Conservation (phyloP, 2,329 filamentous ascomycete genomes). For the Metarhizium album region DNA sequence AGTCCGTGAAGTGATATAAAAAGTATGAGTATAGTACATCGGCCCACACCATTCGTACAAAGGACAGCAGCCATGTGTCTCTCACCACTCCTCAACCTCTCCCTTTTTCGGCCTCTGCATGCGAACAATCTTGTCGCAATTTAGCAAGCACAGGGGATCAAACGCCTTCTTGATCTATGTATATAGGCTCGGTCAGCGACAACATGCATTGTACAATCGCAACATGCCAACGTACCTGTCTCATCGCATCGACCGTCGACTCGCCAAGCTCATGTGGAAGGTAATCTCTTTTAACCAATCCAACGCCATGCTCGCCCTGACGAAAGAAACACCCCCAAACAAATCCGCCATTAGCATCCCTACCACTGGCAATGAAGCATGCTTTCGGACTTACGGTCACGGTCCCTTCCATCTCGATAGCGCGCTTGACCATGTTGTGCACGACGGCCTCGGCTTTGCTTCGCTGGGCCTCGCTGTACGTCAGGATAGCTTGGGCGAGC, state of each 20-base stretch:
- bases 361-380: background rate
- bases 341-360: background rate
- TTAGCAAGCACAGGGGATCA: constrained; percentile 61
- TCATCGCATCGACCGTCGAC: constrained; percentile 69
- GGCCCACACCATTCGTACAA: background rate
- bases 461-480: constrained; percentile 57
- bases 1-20: background rate
- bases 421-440: constrained; percentile 76
- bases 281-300: constrained; percentile 76
- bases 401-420: constrained; percentile 75
- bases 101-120: constrained; percentile 37
- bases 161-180: constrained; percentile 65
- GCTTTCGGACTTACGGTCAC: constrained; percentile 45
- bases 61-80: background rate
- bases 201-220: background rate
- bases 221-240: constrained; percentile 46
- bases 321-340: background rate
- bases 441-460: constrained; percentile 59
- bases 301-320: constrained; percentile 71
- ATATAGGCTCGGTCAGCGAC: background rate
- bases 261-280: constrained; percentile 66
- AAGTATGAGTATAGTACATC: background rate
- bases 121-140: constrained; percentile 59
- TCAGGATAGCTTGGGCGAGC: constrained; percentile 34
- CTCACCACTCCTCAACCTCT: constrained; percentile 35